Evolutionary conservation across 164 flowering plant genomes (phyloP), one percentile per base, ranked within the genome.

Genomic region (Aristolochia contorta): DNA sequence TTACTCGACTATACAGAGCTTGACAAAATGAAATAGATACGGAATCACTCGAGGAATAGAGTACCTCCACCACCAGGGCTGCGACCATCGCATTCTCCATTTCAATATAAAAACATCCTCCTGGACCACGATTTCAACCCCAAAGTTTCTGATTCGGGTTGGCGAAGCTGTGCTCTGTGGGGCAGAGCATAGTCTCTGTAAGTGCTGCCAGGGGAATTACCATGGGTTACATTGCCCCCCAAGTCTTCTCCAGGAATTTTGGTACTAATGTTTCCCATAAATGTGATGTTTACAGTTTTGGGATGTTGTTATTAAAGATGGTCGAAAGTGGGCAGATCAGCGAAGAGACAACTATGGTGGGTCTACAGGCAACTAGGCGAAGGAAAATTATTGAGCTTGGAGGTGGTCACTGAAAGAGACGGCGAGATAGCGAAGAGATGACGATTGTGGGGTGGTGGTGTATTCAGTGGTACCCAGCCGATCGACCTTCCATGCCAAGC

Each of bases 1-100:
- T n/a, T n/a, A n/a, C n/a, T n/a, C n/a, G n/a, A n/a, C n/a, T n/a
- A n/a, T n/a, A n/a, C n/a, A n/a, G n/a, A n/a, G n/a, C n/a, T n/a
- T n/a, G n/a, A n/a, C n/a, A n/a, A n/a, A n/a, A n/a, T n/a, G 67
- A 60, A n/a, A 69, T 69, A 5, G 65, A 61, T 0, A 22, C 19
- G 76, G 72, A 12, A 69, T 72, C 10, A 69, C 74, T 0, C 70
- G 48, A 22, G 77, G 71, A 9, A 46, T 74, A 3, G 68, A 63
- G 2, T 74, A 74, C 48, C 63, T 74, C 37, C 77, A 74, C n/a
- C n/a, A n/a, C n/a, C 71, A 70, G 37, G 74, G 71, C 12, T 74
- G 77, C 30, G 65, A 60, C 12, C 65, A 57, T 18, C 58, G 66
- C 18, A 70, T 74, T 18, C 54, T 69, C 46, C 77, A 74, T 49